Percentiles rank a stretch among this genome's conserved stretches.
Evolutionary conservation across 495 filamentous ascomycete species (phyloP).

Genomic region (Antarctomyces pellizariae): DNA sequence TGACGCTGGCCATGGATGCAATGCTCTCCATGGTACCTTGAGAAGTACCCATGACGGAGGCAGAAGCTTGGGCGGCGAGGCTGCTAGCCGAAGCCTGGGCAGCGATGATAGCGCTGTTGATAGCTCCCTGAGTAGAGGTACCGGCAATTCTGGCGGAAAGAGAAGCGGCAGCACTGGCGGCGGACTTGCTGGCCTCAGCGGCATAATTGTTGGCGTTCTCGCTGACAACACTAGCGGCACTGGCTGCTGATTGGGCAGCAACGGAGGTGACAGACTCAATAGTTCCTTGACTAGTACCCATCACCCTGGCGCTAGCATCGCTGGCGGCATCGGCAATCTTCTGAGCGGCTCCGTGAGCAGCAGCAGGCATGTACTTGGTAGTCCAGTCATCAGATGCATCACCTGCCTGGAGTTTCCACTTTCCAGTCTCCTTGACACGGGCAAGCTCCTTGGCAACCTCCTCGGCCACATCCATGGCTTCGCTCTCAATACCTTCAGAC

Average conservation of each 20-base stretch:
- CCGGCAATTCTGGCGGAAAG: conserved; percentile 7
- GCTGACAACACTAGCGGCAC: conserved; percentile 15
- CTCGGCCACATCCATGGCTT: conserved; percentile 61
- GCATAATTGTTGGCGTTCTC: conserved; percentile 7
- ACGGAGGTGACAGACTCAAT: conserved; percentile 15
- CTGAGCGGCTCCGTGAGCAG: conserved; percentile 18
- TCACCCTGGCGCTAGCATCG: conserved; percentile 17
- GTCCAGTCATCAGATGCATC: conserved; percentile 62
- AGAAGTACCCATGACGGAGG: conserved; percentile 13
- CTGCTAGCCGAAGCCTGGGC: conserved; percentile 8
- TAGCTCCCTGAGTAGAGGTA: conserved; percentile 5
- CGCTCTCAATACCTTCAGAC: conserved; percentile 42
- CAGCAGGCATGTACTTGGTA: conserved; percentile 24
- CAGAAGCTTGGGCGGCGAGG: conserved; percentile 6
- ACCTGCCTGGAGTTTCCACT: conserved; percentile 59
- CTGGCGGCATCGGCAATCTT: conserved; percentile 16
- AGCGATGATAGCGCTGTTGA: conserved; percentile 10
- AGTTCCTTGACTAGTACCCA: conserved; percentile 16
- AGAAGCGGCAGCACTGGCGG: conserved; percentile 3
- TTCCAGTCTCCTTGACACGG: conserved; percentile 60
- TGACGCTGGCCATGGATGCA: conserved; percentile 12
- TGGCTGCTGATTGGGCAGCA: conserved; percentile 14
- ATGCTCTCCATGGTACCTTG: conserved; percentile 15
- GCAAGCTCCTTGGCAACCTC: conserved; percentile 61
- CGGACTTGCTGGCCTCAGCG: conserved; percentile 1